Evolutionary conservation across 2,329 filamentous ascomycete species (phyloP), one percentile per base, ranked within the genome.

Genomic region (Rachicladosporium sp.): DNA sequence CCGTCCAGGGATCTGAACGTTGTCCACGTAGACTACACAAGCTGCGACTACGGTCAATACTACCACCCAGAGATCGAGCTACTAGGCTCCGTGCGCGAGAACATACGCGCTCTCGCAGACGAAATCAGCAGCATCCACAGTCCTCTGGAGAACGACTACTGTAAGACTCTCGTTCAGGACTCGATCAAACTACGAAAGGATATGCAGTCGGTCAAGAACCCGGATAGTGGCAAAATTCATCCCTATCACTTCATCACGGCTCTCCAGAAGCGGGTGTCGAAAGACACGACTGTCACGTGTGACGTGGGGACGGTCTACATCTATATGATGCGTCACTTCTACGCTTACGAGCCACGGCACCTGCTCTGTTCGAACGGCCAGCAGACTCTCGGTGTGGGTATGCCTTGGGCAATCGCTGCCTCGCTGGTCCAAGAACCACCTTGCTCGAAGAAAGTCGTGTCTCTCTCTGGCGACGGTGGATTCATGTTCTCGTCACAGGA

Each of bases 281-380:
- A 62, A 8, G 50, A 61, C 35, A 66, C 65, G 0, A 63, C 60
- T 0, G 64, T 69, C 10, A 57, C 56, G 11, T 59, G 53, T 27
- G 66, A 69, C 42, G 64, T 69, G 1, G 66, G 66, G 4, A 66
- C 63, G 1, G 64, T 67, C n/a, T 69, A 69, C 53, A 68, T 69
- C 46, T 69, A 62, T 51, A 61, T 68, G 50, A 64, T 63, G 49
- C 58, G 65, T 1, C 63, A 60, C 51, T 67, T 66, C 55, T 63
- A 60, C 47, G 57, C 61, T 2, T 67, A 66, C 50, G 43, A 58
- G 34, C 65, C 66, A 4, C 63, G 62, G n/a, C 60, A 58, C 1
- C 61, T 69, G 31, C 58, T 69, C 8, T 65, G 65, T 37, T 67
- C 63, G 33, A 65, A 69, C 44, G 66, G 66, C 2, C 66, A 69